Conservation (phyloP, 192 early-diverging fungal species). For the Jimgerdemannia lactiflua region DNA sequence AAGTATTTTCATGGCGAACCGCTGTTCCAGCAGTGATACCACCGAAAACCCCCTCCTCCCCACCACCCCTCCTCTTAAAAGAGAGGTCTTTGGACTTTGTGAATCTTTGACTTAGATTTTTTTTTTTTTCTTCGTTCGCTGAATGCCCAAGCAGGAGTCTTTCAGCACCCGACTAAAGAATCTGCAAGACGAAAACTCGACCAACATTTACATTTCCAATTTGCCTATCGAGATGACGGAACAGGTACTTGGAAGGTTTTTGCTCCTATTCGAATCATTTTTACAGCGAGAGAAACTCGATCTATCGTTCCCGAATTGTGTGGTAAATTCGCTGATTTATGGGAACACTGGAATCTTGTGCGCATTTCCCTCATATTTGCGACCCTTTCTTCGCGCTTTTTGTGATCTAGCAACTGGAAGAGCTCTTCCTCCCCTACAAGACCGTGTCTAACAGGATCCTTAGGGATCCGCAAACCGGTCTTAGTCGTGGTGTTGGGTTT, state of each 20-base stretch:
- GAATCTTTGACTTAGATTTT: neutral
- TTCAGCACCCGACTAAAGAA: slow-evolving; percentile 66
- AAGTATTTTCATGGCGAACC: no score
- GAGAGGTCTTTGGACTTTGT: neutral
- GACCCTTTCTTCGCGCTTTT: neutral
- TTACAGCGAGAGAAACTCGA: no score
- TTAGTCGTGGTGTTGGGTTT: slow-evolving; percentile 80
- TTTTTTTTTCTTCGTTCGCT: neutral
- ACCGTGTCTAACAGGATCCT: slow-evolving; percentile 77
- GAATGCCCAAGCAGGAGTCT: slow-evolving; percentile 44
- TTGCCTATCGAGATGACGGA: slow-evolving; percentile 74
- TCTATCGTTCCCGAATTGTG: no score
- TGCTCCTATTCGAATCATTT: neutral
- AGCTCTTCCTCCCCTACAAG: slow-evolving; percentile 59
- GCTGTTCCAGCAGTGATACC: no score
- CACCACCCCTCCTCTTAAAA: slow-evolving; percentile 3
- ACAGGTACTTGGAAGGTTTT: slow-evolving; percentile 32
- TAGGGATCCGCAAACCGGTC: slow-evolving; percentile 58
- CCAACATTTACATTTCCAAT: slow-evolving; percentile 87
- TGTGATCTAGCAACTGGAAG: slow-evolving; percentile 44
- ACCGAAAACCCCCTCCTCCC: no score
- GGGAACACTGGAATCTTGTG: no score
- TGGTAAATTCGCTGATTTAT: no score
- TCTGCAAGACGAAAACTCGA: slow-evolving; percentile 71
- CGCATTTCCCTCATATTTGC: neutral